These are phyloP conservation scores for Fusarium multiceps DNA, from an alignment of 2,329 filamentous ascomycete species.

Conservation along the genomic window DNA sequence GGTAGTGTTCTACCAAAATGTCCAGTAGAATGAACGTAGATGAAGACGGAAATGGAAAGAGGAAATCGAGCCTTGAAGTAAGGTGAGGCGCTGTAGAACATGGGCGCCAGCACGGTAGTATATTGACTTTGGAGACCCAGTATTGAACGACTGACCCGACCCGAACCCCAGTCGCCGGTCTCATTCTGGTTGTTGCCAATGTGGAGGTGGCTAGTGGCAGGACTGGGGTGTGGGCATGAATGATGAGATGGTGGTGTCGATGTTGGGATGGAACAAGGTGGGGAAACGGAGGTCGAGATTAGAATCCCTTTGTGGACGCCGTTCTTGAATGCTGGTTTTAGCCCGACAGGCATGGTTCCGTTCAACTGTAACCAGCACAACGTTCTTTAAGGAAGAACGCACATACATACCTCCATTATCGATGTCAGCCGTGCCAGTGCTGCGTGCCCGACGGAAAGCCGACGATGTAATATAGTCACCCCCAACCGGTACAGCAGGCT, in stretches of 20 bases:
- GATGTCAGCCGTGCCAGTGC: conserved; percentile 35
- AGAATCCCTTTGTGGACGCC: conserved; percentile 36
- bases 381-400: conserved; percentile 19
- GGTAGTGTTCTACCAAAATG: conserved; percentile 28
- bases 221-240: conserved; percentile 45
- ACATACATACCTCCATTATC: conserved; percentile 1
- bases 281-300: conserved; percentile 44
- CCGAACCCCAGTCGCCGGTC: conserved; percentile 45
- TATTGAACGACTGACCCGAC: conserved; percentile 48
- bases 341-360: conserved; percentile 25
- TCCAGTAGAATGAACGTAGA: conserved; percentile 30
- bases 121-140: conserved; percentile 41
- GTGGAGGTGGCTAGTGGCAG: conserved; percentile 49
- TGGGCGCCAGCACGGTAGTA: conserved; percentile 38
- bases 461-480: conserved; percentile 27
- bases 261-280: conserved; percentile 43
- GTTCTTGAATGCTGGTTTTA: conserved; percentile 38
- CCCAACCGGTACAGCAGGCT: conserved; percentile 31
- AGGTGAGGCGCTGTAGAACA: conserved; percentile 40
- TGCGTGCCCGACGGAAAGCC: conserved; percentile 33
- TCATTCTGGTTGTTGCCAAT: conserved; percentile 47
- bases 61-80: conserved; percentile 45
- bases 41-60: conserved; percentile 37
- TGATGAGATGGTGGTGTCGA: conserved; percentile 48
- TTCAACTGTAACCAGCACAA: conserved; percentile 22